Evolutionary conservation across 2,329 filamentous ascomycete genomes (phyloP), one percentile per base, ranked within the genome.

Genomic region (Coniella vitis): DNA sequence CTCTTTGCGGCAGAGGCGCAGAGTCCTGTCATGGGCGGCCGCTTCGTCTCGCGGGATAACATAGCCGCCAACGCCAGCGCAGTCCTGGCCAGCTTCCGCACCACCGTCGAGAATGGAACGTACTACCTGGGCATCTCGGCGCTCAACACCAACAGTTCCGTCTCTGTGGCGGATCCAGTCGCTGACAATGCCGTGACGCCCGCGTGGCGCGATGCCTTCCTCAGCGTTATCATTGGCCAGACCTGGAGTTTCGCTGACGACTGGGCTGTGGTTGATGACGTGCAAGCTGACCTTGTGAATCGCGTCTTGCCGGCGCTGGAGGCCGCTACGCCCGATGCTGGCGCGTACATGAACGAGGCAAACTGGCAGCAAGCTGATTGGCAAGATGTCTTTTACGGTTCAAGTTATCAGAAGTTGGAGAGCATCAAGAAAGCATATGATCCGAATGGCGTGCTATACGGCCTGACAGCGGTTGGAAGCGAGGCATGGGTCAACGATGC

Each of bases 391-490:
- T 57, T 58, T 38, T 57, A 43, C 25, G 53, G 57, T 16, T 21
- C 37, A 13, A 54, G n/a, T 2, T 57, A 57, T 39, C 38, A 47
- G 38, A 39, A 45, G 13, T 47, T 58, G 25, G 19, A 50, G 20
- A 22, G 25, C 10, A 49, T 57, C 34, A 58, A 55, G 54, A 48
- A 47, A 9, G 35, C 20, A 14, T 47, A 51, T 8, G 57, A 58
- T 34, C 57, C 54, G 2, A 51, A 51, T 51, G 52, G 44, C 13
- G 13, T 60, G 13, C 57, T 60, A 36, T 58, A 54, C 49, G 69
- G 66, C 22, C 58, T 59, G 2, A 65, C 60, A 3, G 64, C 60
- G 12, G 68, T 72, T 20, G 71, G 69, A 0, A 70, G 66, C 53
- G 69, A 73, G 35, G 58, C 53, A 9, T 74, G 71, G 70, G 55